Evolutionary conservation across 2,329 filamentous ascomycete species (phyloP).

Genomic region (Alternaria sp.): DNA sequence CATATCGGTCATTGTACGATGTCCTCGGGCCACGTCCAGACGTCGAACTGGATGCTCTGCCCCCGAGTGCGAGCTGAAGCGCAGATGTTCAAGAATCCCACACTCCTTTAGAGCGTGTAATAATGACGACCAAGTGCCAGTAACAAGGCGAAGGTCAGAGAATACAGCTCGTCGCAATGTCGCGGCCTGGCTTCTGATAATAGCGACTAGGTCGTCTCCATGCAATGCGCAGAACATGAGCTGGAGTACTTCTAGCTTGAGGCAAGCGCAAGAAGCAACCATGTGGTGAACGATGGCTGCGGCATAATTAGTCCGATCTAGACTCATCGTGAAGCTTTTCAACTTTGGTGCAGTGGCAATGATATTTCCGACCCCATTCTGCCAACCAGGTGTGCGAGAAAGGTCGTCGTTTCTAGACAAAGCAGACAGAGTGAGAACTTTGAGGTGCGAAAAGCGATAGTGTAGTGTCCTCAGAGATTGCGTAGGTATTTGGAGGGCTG

Average conservation of each 20-base stretch:
- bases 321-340: conserved; percentile 25
- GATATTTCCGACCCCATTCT: conserved; percentile 26
- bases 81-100: conserved; percentile 4
- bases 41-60: not conserved
- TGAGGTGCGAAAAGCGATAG: conserved; percentile 18
- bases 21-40: not conserved
- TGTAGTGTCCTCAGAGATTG: conserved; percentile 17
- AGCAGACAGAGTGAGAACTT: conserved; percentile 27
- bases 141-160: conserved; percentile 15
- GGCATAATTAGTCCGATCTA: conserved; percentile 23
- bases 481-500: conserved; percentile 19
- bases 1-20: conserved; percentile 8
- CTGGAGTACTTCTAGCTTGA: conserved; percentile 18
- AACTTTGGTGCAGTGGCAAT: conserved; percentile 24
- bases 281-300: conserved; percentile 25
- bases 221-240: conserved; percentile 23
- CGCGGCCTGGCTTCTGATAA: conserved; percentile 20
- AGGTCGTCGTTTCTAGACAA: conserved; percentile 13
- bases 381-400: conserved; percentile 28
- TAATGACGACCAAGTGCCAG: conserved; percentile 24
- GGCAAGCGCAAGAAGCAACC: conserved; percentile 14
- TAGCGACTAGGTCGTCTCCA: conserved; percentile 18
- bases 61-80: conserved; percentile 12
- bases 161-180: conserved; percentile 21
- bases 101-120: conserved; percentile 12